Percentiles rank a stretch among this genome's conserved stretches.
phyloP scores from a whole-genome alignment of 257 asterid species.

The Coffea eugenioides region DNA sequence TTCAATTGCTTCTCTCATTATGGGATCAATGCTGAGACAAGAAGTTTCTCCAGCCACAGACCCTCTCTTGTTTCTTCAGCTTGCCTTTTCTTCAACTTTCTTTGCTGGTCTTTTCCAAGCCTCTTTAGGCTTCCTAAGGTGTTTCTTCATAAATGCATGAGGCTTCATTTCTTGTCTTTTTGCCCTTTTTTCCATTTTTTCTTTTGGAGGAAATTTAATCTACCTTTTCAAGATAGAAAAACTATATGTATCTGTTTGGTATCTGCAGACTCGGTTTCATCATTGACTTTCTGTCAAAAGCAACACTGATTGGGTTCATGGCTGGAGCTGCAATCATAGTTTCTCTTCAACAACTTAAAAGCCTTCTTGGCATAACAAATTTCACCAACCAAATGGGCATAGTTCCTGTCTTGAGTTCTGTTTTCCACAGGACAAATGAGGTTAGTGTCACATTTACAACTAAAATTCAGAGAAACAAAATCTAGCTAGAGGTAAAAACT shows the following conservation, averaged over 20 bases:
- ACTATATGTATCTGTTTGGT: neutral
- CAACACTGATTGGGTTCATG: constrained; percentile 86
- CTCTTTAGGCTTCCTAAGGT: constrained; percentile 77
- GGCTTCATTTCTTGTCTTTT: neutral
- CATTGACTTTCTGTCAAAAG: constrained; percentile 79
- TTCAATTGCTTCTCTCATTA: constrained; percentile 70
- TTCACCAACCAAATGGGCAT: constrained; percentile 79
- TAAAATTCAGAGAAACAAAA: too few relatives aligned
- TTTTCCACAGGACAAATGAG: constrained; percentile 56
- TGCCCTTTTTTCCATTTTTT: neutral
- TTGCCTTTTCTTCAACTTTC: constrained; percentile 74
- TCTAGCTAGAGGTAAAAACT: too few relatives aligned
- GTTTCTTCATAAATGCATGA: neutral
- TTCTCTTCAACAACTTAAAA: constrained; percentile 79
- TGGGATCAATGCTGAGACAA: constrained; percentile 82
- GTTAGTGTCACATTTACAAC: constrained; percentile 10
- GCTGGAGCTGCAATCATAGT: constrained; percentile 91
- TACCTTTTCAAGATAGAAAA: neutral
- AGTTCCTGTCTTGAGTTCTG: constrained; percentile 69
- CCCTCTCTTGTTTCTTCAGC: constrained; percentile 71
- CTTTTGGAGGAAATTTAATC: neutral
- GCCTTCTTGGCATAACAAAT: constrained; percentile 65
- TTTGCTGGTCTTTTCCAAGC: constrained; percentile 91
- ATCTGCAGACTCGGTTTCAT: constrained; percentile 72
- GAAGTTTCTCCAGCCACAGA: constrained; percentile 58